Evolutionary conservation across 768 basidiomycete species (phyloP), one percentile per base, ranked within the genome.

Genomic region (Lactifluus rugatus): DNA sequence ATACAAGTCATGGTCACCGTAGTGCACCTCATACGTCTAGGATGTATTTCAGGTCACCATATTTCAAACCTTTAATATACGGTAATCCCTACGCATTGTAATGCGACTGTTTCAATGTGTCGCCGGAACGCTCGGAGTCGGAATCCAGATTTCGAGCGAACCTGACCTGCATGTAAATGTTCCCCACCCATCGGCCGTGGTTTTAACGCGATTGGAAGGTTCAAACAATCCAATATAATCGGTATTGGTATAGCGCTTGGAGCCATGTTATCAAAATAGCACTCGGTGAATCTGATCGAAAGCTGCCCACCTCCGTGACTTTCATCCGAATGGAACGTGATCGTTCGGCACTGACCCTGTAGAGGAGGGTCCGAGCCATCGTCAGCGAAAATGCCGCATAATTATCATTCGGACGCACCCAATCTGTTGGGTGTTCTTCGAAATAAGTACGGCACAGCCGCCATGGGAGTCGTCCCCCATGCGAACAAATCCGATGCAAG

Each of bases 401-500:
- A 19, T 21, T 6, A 10, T 48, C 47, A 31, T 36, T 60, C 49
- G n/a, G 56, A 63, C 63, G 36, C 19, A 60, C 55, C 54, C 9
- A 25, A 58, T 16, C 47, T 42, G 28, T 63, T 52, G 31, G 61
- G 60, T 37, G 25, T 74, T 28, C 66, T 89, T 89, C 68, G 85
- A 87, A 13, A 90, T 66, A 17, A 90, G 69, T 1, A 91, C 88
- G 1, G 74, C 86, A 60, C 89, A 91, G 13, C 87, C 88, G 11
- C 69, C 62, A 65, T 77, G 79, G 42, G 68, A 63, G 10, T 67
- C 60, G 68, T 83, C 73, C 13, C 90, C 90, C 68, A 72, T 71
- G 44, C 89, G 80, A 56, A 87, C 81, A 64, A 88, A 92, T 19
- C 87, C 90, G 65, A 92, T 82, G 66, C 81, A 89, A 62, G 87